phyloP scores from a whole-genome alignment of 306 rosid species.

The Dryas drummondii region DNA sequence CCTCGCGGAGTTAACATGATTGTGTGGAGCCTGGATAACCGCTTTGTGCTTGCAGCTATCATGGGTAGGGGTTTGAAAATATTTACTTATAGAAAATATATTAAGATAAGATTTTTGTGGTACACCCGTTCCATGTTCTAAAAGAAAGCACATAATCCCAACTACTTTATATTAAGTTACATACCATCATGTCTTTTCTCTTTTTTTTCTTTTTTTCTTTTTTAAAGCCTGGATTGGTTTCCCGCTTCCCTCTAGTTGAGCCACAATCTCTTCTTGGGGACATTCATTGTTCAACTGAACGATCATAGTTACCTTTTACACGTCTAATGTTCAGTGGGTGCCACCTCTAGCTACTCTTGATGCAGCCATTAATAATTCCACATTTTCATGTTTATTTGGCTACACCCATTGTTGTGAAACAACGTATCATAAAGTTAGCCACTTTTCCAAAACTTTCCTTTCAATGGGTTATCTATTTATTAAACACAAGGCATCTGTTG shows the following conservation, averaged over 20 bases:
- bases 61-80: slow-evolving; percentile 54
- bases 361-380: not conserved
- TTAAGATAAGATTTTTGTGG: not conserved
- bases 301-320: not conserved
- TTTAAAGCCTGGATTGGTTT: not conserved
- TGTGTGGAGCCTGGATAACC: slow-evolving; percentile 92
- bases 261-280: not conserved
- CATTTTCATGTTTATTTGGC: not conserved
- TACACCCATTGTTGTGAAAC: not conserved
- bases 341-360: not conserved
- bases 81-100: too few relatives aligned
- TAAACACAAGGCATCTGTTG: not conserved
- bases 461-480: not conserved
- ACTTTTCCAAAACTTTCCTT: not conserved
- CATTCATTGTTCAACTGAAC: slow-evolving; percentile 3
- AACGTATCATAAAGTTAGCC: too few relatives aligned
- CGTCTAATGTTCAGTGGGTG: not conserved
- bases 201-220: not conserved
- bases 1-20: slow-evolving; percentile 97
- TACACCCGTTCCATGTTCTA: not conserved
- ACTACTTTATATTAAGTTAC: not conserved
- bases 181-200: not conserved
- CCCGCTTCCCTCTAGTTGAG: not conserved
- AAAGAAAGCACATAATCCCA: slow-evolving; percentile 4
- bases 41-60: slow-evolving; percentile 92